Evolutionary conservation across 2,329 filamentous ascomycete genomes (phyloP).

Genomic region (Talaromyces sp.): DNA sequence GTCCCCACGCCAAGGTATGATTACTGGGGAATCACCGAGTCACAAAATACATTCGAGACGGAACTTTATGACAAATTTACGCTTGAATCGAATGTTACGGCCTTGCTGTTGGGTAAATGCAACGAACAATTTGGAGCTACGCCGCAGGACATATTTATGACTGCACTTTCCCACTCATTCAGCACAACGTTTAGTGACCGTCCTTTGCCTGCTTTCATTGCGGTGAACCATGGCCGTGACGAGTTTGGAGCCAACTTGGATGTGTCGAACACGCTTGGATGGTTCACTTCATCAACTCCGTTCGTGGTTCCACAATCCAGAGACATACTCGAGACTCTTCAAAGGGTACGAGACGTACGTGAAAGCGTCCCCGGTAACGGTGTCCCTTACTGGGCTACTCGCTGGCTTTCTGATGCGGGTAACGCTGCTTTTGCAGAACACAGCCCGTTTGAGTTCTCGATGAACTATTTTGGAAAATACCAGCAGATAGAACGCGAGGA

Average conservation of each 20-base stretch:
- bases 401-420: not conserved
- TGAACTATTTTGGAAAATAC: constrained; percentile 9
- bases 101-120: constrained; percentile 20
- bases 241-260: not conserved
- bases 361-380: not conserved
- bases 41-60: not conserved
- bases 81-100: constrained; percentile 26
- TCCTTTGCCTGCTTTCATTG: not conserved
- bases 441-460: not conserved
- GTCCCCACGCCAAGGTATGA: not conserved
- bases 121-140: constrained; percentile 6
- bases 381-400: not conserved
- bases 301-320: not conserved
- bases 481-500: constrained; percentile 35
- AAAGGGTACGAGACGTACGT: not conserved
- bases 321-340: not conserved
- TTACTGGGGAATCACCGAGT: not conserved
- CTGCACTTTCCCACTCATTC: constrained; percentile 4
- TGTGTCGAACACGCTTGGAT: not conserved
- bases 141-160: constrained; percentile 8
- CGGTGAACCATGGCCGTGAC: not conserved
- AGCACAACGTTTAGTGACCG: not conserved
- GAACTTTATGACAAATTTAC: not conserved
- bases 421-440: not conserved
- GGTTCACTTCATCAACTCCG: not conserved